These are phyloP conservation scores for Alternaria hordeiaustralica DNA, from an alignment of 2,329 filamentous ascomycete species.

Conservation along the genomic window DNA sequence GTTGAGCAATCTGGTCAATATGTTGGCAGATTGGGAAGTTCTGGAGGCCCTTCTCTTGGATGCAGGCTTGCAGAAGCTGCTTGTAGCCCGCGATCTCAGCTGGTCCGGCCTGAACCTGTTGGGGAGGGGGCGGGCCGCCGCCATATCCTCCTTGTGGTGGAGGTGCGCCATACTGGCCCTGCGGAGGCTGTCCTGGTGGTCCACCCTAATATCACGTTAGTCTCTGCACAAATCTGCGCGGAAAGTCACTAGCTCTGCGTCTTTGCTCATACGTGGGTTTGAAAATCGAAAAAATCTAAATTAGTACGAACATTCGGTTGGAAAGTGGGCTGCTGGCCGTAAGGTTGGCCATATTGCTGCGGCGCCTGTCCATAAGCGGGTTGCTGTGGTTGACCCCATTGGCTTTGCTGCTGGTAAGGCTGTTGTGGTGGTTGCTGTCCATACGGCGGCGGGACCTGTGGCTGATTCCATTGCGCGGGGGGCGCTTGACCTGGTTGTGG, in stretches of 20 bases:
- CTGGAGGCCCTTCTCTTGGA: conserved; percentile 67
- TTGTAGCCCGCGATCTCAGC: conserved; percentile 63
- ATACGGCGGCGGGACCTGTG: conserved; percentile 42
- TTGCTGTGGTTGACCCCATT: conserved; percentile 30
- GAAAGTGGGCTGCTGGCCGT: conserved; percentile 35
- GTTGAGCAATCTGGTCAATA: conserved; percentile 59
- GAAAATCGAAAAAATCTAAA: neutral
- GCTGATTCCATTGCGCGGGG: conserved; percentile 28
- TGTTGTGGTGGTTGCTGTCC: conserved; percentile 34
- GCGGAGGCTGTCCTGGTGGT: conserved; percentile 37
- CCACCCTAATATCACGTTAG: conserved; percentile 32
- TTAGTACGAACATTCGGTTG: conserved; percentile 30
- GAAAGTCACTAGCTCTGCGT: conserved; percentile 25
- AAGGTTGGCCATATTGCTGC: conserved; percentile 41
- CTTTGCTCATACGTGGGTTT: conserved; percentile 4
- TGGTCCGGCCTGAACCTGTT: conserved; percentile 52
- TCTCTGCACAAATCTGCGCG: neutral
- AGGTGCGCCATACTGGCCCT: conserved; percentile 45
- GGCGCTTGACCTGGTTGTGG: conserved; percentile 27
- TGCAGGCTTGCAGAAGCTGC: conserved; percentile 60
- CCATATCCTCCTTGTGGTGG: conserved; percentile 42
- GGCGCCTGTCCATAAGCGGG: conserved; percentile 38
- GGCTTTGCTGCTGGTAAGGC: conserved; percentile 32
- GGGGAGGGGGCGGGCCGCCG: conserved; percentile 42
- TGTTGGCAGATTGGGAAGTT: conserved; percentile 61